These are phyloP conservation scores for Clausena lansium DNA, from an alignment of 345 rosid genomes.

Conservation along the genomic window DNA sequence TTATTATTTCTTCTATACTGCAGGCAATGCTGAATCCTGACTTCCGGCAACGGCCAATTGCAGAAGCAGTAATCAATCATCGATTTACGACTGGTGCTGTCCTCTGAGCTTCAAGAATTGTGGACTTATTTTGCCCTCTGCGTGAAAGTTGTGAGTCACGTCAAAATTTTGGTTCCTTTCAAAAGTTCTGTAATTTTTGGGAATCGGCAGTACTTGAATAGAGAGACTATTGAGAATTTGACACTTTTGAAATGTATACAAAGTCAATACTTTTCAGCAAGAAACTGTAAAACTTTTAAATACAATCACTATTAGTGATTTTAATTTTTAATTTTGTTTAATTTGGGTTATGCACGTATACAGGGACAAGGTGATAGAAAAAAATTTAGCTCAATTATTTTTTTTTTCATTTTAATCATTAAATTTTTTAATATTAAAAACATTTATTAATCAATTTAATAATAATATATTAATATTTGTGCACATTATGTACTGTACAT, in stretches of 20 bases:
- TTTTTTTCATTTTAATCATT: no score
- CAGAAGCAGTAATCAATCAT: slow-evolving; percentile 74
- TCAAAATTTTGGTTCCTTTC: background rate
- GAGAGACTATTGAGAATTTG: background rate
- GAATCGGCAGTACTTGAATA: background rate
- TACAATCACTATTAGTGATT: no score
- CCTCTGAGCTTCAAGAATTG: slow-evolving; percentile 23
- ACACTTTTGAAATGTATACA: background rate
- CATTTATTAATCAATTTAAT: no score
- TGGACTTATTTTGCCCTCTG: background rate
- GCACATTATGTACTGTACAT: no score
- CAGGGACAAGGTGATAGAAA: no score
- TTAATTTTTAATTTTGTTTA: no score
- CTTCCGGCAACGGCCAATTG: slow-evolving; percentile 71
- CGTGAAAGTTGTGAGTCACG: background rate
- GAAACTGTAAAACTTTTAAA: no score
- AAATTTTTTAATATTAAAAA: no score
- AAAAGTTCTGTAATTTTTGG: background rate
- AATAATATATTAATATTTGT: no score
- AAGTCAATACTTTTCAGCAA: no score
- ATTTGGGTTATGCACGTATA: no score
- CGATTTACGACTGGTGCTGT: slow-evolving; percentile 53
- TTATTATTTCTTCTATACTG: background rate
- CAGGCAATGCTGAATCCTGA: slow-evolving; percentile 87
- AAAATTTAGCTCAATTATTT: no score